Conservation (phyloP, 1,284 basidiomycete species). For the Exobasidium cylindrosporum region DNA sequence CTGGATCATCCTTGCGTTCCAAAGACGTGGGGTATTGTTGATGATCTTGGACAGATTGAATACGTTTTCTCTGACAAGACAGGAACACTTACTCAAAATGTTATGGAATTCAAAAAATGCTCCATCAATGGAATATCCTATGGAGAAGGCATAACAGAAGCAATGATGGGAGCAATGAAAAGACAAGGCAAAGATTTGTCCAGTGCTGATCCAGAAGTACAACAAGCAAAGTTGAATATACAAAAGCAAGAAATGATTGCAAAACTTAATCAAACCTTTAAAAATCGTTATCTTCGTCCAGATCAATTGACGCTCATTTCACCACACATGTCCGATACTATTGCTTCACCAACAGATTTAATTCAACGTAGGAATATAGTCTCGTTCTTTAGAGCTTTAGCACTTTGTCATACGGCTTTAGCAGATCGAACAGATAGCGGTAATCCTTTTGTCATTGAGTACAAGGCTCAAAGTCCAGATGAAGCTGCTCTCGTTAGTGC, state of each 20-base stretch:
- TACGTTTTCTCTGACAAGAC: conserved; percentile 93
- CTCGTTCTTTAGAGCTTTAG: conserved; percentile 81
- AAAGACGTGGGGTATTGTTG: conserved; percentile 97
- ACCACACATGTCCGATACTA: conserved; percentile 73
- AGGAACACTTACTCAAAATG: conserved; percentile 61
- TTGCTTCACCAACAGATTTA: conserved; percentile 60
- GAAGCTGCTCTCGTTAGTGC: conserved; percentile 89
- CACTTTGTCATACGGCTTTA: conserved; percentile 86
- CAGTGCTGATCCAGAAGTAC: conserved; percentile 60
- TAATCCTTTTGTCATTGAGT: conserved; percentile 71
- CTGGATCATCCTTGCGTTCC: conserved; percentile 81
- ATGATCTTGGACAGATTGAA: conserved; percentile 95
- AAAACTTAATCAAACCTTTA: conserved; percentile 72
- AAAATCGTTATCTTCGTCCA: conserved; percentile 80
- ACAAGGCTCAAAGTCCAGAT: conserved; percentile 94
- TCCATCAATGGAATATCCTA: conserved; percentile 80
- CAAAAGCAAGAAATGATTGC: conserved; percentile 77
- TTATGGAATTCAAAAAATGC: conserved; percentile 98
- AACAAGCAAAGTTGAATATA: conserved; percentile 61
- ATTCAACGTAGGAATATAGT: conserved; percentile 68
- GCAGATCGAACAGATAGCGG: conserved; percentile 58
- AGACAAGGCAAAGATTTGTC: conserved; percentile 70
- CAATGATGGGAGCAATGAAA: conserved; percentile 84
- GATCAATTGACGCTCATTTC: conserved; percentile 85
- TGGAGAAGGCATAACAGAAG: conserved; percentile 91